Evolutionary conservation across 345 rosid species (phyloP).

Genomic region (Salix udensis): DNA sequence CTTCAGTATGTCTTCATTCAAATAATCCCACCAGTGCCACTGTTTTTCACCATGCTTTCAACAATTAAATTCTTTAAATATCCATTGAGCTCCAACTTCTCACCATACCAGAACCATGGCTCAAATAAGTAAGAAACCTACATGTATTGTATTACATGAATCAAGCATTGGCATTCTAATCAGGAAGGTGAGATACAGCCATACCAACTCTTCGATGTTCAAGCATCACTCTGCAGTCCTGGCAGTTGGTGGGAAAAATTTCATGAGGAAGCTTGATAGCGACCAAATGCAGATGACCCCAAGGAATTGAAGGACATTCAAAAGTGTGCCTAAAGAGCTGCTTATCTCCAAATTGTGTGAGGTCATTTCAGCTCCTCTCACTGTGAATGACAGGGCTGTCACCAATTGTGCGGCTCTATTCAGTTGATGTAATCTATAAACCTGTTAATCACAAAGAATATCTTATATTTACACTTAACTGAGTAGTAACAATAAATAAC

Average conservation of each 20-base stretch:
- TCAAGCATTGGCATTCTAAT: constrained; percentile 2
- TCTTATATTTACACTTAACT: background rate
- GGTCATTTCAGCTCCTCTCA: constrained; percentile 84
- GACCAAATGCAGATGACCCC: constrained; percentile 94
- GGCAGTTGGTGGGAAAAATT: constrained; percentile 46
- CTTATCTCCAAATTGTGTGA: constrained; percentile 83
- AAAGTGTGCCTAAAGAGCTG: constrained; percentile 70
- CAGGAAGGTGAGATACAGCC: constrained; percentile 1
- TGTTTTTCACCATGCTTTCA: constrained; percentile 7
- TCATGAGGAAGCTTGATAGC: constrained; percentile 88
- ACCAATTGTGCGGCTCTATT: constrained; percentile 95
- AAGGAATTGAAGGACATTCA: constrained; percentile 83
- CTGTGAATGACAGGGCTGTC: constrained; percentile 85
- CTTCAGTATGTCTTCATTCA: constrained; percentile 8
- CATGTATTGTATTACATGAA: constrained; percentile 2
- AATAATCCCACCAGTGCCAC: constrained; percentile 9
- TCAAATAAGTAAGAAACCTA: background rate
- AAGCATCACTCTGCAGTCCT: constrained; percentile 23
- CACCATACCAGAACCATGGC: constrained; percentile 6
- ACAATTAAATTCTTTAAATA: constrained; percentile 12
- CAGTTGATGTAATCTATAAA: constrained; percentile 92
- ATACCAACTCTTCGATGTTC: constrained; percentile 8
- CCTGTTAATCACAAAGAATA: constrained; percentile 39
- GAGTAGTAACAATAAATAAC: background rate
- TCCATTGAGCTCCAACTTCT: background rate